Evolutionary conservation across 768 basidiomycete species (phyloP), one percentile per base, ranked within the genome.

Genomic region (Boletus pseudo-olivaceus): DNA sequence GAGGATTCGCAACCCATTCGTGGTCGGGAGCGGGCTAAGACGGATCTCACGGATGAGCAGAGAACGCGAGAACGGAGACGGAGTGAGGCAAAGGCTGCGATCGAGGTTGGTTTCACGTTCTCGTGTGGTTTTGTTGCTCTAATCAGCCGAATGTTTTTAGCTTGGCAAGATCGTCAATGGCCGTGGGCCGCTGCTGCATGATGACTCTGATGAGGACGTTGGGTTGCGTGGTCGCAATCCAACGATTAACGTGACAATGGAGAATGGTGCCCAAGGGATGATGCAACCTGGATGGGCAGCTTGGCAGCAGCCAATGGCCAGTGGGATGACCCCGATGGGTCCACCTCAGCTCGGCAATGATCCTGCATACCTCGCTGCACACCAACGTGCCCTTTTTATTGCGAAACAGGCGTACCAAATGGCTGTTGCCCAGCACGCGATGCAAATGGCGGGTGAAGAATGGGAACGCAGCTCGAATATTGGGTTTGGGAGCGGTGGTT

Each of bases 341-440:
- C 56, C 69, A 4, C 63, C 73, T 30, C 72, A 75, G 48, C 76
- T 68, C 26, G 15, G 72, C 55, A 65, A 77, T 7, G 87, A 90
- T 59, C 82, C 84, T 17, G 69, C 67, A 19, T 83, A 82, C 67
- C 58, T 90, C 30, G 83, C 77, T 5, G 90, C 90, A 17, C 92
- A 94, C 67, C 91, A 93, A 67, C 90, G 90, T 54, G 92, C 92
- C 3, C 90, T 94, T 82, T 74, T 90, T 73, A 72, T 78, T 51
- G 92, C 92, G 49, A 93, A 93, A 69, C 92, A 93, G 69, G 84
- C 91, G 4, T 94, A 91, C 65, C 92, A 93, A 70, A 83, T 88
- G 76, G 88, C 92, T 3, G 87, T 94, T 40, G 92, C 92, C 6
- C 92, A 92, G 69, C 92, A 93, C 60, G 92, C 92, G 5, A 87